phyloP scores from a whole-genome alignment of 805 yeast species.

The Suhomyces sp. region DNA sequence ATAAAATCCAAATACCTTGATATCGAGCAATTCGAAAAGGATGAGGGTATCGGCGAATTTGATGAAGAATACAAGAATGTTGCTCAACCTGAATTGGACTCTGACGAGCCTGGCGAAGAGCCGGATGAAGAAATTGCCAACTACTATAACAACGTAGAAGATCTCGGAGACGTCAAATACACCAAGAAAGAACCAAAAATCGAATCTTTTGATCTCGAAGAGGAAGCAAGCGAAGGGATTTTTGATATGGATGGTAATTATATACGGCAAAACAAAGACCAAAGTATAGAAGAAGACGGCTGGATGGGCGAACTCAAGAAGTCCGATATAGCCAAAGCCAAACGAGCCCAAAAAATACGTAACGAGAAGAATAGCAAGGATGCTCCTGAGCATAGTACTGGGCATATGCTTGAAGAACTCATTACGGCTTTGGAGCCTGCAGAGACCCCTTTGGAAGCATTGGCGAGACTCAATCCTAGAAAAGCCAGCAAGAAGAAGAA shows the following conservation, averaged over 20 bases:
- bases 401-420: conserved; percentile 23
- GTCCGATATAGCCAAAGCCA: conserved; percentile 41
- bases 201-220: conserved; percentile 60
- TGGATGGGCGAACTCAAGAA: conserved; percentile 37
- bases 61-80: conserved; percentile 18
- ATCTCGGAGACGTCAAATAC: conserved; percentile 8
- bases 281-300: conserved; percentile 27
- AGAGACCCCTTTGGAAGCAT: conserved; percentile 58
- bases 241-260: conserved; percentile 64
- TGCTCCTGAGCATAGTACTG: conserved; percentile 12
- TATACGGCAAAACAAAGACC: conserved; percentile 36
- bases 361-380: conserved; percentile 6
- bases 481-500: conserved; percentile 11
- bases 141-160: conserved; percentile 29
- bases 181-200: conserved; percentile 36
- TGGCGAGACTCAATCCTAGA: conserved; percentile 38
- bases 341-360: conserved; percentile 33
- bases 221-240: conserved; percentile 56
- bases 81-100: conserved; percentile 3
- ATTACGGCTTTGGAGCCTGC: conserved; percentile 51
- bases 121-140: conserved; percentile 10
- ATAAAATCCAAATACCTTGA: conserved; percentile 23
- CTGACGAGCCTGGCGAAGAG: conserved; percentile 11
- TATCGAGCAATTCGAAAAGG: conserved; percentile 33
- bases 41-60: conserved; percentile 18